Conservation (phyloP, 495 filamentous ascomycete species). For the Penicillium canescens region DNA sequence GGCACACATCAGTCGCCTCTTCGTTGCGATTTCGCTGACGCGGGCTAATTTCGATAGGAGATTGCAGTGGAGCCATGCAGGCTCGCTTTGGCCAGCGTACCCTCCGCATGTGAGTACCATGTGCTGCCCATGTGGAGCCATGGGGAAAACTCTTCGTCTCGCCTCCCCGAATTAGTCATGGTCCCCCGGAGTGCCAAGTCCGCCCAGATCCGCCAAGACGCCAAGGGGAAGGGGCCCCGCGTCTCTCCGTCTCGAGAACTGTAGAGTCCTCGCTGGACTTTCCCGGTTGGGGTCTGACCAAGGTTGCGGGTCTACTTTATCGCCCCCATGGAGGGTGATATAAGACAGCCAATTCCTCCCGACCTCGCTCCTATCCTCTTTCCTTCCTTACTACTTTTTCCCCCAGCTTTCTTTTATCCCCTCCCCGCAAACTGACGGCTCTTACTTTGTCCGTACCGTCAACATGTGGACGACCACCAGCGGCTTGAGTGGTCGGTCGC, state of each 20-base stretch:
- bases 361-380: neutral
- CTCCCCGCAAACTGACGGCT: constrained; percentile 9
- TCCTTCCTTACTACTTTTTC: constrained; percentile 2
- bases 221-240: constrained; percentile 10
- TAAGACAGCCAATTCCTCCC: constrained; percentile 7
- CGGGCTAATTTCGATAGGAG: too few relatives aligned
- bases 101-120: too few relatives aligned
- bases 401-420: constrained; percentile 1
- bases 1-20: too few relatives aligned
- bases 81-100: too few relatives aligned
- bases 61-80: too few relatives aligned
- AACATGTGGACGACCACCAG: constrained; percentile 27
- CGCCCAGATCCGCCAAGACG: constrained; percentile 11
- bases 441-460: constrained; percentile 12
- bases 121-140: too few relatives aligned
- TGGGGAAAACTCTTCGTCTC: too few relatives aligned
- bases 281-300: constrained; percentile 8
- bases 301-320: neutral
- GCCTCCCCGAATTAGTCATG: constrained; percentile 1
- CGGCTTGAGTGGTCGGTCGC: constrained; percentile 17
- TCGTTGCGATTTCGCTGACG: too few relatives aligned
- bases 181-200: constrained; percentile 2
- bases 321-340: constrained; percentile 13
- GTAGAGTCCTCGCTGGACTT: constrained; percentile 15
- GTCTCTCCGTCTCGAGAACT: constrained; percentile 11